Evolutionary conservation across 352 stramenopile genomes (phyloP), one percentile per base, ranked within the genome.

Genomic region (Pythium aristosporum): DNA sequence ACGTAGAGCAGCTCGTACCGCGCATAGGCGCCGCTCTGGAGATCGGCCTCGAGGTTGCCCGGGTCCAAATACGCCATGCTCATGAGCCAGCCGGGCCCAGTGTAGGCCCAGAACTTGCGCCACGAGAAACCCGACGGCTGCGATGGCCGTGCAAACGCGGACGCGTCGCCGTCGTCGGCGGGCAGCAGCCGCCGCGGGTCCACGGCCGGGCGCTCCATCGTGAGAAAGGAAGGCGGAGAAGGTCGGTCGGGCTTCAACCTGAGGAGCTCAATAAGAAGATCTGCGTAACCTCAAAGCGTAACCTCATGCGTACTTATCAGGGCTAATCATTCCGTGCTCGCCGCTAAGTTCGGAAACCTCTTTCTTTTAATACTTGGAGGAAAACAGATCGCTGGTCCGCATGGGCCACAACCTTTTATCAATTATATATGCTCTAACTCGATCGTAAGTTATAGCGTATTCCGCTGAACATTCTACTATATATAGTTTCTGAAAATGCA

Each of bases 11-110:
- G 85, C 59, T 93, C 80, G 64, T 97, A 98, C 8, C 88, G 79
- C 10, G 73, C 78, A 28, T 97, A 98, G 3, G 86, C 87, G 41
- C 94, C 95, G 6, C 91, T 88, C 65, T 98, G 95, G 32, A 99
- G 82, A 67, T 99, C 95, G 46, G 88, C 94, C 68, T 98, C 94
- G 37, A 98, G 87, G 74, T 99, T 99, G 11, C 95, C 96, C 0
- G 95, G 96, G 61, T 98, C 95, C 42, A 98, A 79, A 72, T 98
- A 98, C 44, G 96, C 95, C 48, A 98, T 97, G 69, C 85, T 97
- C 86, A 98, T 96, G 74, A 97, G 84, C 83, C 85, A 96, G 0
- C 88, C 88, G 0, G 86, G 86, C 5, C 87, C 87, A 1, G 87
- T 78, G 56, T 94, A 96, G 34, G 75, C 80, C 87, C 87, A 96